Evolutionary conservation across 2,329 filamentous ascomycete genomes (phyloP).

Genomic region (Decorospora gaudefroyi): DNA sequence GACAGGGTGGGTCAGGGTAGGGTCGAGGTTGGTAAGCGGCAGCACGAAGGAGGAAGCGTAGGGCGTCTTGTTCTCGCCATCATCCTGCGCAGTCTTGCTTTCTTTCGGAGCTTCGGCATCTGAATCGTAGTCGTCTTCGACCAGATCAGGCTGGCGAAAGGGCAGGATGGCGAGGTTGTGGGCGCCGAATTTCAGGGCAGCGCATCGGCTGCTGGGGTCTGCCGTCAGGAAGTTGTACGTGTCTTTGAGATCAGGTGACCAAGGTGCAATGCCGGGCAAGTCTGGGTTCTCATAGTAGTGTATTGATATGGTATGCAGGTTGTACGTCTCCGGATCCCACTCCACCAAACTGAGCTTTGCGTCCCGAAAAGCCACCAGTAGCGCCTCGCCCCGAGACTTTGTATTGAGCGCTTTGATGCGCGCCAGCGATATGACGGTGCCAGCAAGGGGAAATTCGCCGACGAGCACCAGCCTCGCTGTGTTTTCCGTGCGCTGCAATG

Average conservation of each 20-base stretch:
- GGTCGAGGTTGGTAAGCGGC: slow-evolving; percentile 84
- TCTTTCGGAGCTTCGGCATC: slow-evolving; percentile 66
- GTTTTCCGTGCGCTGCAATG: slow-evolving; percentile 64
- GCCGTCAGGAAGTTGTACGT: slow-evolving; percentile 82
- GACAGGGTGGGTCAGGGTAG: slow-evolving; percentile 82
- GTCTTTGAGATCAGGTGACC: slow-evolving; percentile 74
- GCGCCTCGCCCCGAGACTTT: slow-evolving; percentile 78
- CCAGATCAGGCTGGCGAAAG: slow-evolving; percentile 83
- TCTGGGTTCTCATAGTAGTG: slow-evolving; percentile 99
- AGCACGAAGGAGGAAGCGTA: slow-evolving; percentile 93
- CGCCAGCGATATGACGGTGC: slow-evolving; percentile 81
- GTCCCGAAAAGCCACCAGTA: slow-evolving; percentile 84
- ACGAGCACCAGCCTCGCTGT: slow-evolving; percentile 81
- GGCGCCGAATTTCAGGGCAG: slow-evolving; percentile 87
- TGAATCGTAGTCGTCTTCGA: slow-evolving; percentile 89
- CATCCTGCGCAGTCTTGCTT: slow-evolving; percentile 38
- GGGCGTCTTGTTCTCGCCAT: slow-evolving; percentile 61
- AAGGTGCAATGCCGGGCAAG: slow-evolving; percentile 73
- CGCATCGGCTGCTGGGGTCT: slow-evolving; percentile 90
- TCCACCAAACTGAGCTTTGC: slow-evolving; percentile 91
- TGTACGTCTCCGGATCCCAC: slow-evolving; percentile 83
- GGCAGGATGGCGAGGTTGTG: slow-evolving; percentile 91
- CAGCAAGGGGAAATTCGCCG: slow-evolving; percentile 80
- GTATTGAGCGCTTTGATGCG: slow-evolving; percentile 73
- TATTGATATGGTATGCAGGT: slow-evolving; percentile 86